phyloP scores from a whole-genome alignment of 139 green algal species.

The Trebouxia sp. region DNA sequence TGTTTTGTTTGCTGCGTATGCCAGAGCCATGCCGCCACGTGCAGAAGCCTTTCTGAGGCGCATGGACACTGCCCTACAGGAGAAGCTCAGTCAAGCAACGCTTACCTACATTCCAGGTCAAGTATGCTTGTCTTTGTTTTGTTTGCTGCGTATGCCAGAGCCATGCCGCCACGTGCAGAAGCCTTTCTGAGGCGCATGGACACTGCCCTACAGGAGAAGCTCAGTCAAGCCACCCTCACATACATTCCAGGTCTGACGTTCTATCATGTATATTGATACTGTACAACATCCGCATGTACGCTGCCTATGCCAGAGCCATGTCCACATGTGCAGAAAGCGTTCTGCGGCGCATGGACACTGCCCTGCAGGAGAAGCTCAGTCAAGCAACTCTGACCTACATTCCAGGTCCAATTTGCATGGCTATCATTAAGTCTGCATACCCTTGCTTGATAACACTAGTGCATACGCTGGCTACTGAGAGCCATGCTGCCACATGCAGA shows the following conservation, averaged over 20 bases:
- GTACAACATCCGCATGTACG: too few relatives aligned
- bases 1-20: not conserved
- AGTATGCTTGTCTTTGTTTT: not conserved
- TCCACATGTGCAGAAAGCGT: slow-evolving; percentile 22
- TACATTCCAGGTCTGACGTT: slow-evolving; percentile 30
- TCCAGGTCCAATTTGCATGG: slow-evolving; percentile 18
- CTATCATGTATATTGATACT: not conserved
- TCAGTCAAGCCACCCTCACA: slow-evolving; percentile 49
- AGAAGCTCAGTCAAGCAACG: slow-evolving; percentile 50
- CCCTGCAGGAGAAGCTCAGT: slow-evolving; percentile 56
- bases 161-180: not conserved
- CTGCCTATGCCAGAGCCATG: not conserved
- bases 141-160: not conserved
- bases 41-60: slow-evolving; percentile 41
- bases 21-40: not conserved
- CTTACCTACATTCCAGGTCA: slow-evolving; percentile 39
- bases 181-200: slow-evolving; percentile 53
- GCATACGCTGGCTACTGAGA: too few relatives aligned
- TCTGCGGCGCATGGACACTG: slow-evolving; percentile 47
- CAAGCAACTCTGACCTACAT: slow-evolving; percentile 41
- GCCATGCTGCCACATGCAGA: not conserved
- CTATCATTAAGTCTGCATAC: not conserved
- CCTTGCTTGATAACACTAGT: too few relatives aligned
- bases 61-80: slow-evolving; percentile 53
- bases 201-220: slow-evolving; percentile 49